Base-by-base conservation (phyloP, 169 alveolate species). In the Eimeria praecox region DNA sequence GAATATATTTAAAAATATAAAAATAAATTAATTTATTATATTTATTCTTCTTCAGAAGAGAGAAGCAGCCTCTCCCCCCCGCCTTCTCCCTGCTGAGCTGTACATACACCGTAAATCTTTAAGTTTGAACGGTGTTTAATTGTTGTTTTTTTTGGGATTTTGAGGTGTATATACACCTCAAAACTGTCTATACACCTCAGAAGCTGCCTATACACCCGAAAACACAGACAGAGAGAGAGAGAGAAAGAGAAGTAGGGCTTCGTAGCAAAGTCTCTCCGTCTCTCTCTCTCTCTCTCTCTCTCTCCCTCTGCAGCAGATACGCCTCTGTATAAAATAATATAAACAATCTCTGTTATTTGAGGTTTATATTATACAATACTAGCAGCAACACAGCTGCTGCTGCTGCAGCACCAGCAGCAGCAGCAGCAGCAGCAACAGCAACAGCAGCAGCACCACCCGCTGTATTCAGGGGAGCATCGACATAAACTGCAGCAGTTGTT, bases 381-480 rank as follows among this genome's bases (percentile, higher is more conserved):
- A 14, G 27, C 42, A 35, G 83, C 83, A 71, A n/a, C 83, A 14
- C 42, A 35, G 83, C 83, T n/a, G 24, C 83, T 1, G 78, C 33
- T 35, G 83, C 83, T n/a, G 2, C 83, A 12, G 44, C 83, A 71
- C 30, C 83, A 71, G 46, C 83, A 35, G 49, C 83, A 71, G 83
- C 83, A 71, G 83, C 83, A 5, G 83, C 83, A 27, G 83, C 83
- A n/a, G 22, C 52, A 35, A 3, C 83, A 71, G 83, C 83, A 71
- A 44, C 83, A 5, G 83, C 83, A 27, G 83, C 83, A n/a, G 46
- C 69, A 16, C n/a, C n/a, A 12, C 30, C 69, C 0, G n/a, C 5
- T 12, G 69, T n/a, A 59, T n/a, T 59, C 69, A 0, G 69, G 24
- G 69, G 22, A 59, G 69, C 69, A 59, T 59, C 69, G 69, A 59